These are phyloP conservation scores for Rhytidiadelphus loreus DNA, from an alignment of 225 moss, liverwort and hornwort species.

Conservation along the genomic window DNA sequence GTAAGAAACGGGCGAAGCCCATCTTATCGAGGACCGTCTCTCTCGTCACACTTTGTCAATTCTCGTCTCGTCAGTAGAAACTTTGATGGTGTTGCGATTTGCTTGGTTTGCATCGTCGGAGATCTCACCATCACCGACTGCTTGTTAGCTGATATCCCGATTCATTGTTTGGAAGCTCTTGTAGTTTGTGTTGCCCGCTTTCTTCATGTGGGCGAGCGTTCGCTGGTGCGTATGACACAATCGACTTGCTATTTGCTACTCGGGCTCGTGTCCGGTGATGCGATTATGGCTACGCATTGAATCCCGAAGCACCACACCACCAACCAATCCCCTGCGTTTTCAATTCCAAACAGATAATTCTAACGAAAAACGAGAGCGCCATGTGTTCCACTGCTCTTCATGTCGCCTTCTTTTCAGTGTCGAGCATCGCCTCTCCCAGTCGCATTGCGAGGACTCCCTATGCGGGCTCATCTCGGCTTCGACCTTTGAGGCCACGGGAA, in stretches of 20 bases:
- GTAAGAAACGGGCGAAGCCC: not conserved
- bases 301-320: not conserved
- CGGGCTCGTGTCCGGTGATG: not conserved
- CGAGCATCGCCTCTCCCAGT: not conserved
- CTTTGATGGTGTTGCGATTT: not conserved
- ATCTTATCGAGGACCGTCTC: not conserved
- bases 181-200: not conserved
- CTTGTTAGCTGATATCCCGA: not conserved
- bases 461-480: not conserved
- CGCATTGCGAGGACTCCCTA: not conserved
- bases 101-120: not conserved
- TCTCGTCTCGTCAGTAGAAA: not conserved
- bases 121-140: not conserved
- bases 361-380: not conserved
- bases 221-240: not conserved
- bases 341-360: not conserved
- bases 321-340: not conserved
- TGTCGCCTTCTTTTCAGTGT: not conserved
- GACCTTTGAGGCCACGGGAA: not conserved
- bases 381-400: slow-evolving; percentile 14
- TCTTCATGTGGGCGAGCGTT: not conserved
- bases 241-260: not conserved
- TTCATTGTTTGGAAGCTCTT: not conserved
- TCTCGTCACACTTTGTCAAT: not conserved
- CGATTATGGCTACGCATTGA: not conserved